phyloP scores from a whole-genome alignment of 2,329 filamentous ascomycete genomes.

The Aspergillus uvarum region DNA sequence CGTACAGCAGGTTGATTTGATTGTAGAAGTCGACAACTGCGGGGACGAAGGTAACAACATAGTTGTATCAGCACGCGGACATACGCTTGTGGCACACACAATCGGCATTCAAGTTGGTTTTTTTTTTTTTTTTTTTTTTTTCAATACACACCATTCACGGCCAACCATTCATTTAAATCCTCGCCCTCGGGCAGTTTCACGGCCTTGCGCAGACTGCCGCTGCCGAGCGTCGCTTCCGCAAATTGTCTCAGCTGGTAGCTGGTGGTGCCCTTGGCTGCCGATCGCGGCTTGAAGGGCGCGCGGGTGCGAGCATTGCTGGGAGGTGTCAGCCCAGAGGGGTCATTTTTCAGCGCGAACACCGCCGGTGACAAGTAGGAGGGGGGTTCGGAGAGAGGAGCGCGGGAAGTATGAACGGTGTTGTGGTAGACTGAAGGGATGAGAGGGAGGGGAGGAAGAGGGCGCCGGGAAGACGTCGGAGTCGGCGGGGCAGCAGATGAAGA shows the following conservation, averaged over 20 bases:
- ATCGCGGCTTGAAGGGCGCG: slow-evolving; percentile 87
- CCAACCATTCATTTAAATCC: slow-evolving; percentile 96
- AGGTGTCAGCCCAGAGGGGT: slow-evolving; percentile 41
- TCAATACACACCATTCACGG: slow-evolving; percentile 78
- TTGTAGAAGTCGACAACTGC: slow-evolving; percentile 99
- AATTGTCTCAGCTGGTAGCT: slow-evolving; percentile 96
- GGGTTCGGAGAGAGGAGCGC: slow-evolving; percentile 29
- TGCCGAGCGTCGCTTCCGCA: slow-evolving; percentile 93
- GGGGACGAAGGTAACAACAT: background rate
- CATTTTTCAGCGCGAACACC: slow-evolving; percentile 39
- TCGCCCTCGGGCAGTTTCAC: slow-evolving; percentile 97
- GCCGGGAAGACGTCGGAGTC: slow-evolving; percentile 18
- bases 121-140: background rate
- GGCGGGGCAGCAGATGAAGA: slow-evolving; percentile 25
- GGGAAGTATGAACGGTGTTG: slow-evolving; percentile 33
- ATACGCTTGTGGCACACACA: background rate
- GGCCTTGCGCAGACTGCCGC: slow-evolving; percentile 90
- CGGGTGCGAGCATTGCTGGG: slow-evolving; percentile 80
- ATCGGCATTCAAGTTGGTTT: background rate
- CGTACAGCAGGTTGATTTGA: slow-evolving; percentile 98
- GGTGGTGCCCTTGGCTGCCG: slow-evolving; percentile 78
- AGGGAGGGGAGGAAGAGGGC: slow-evolving; percentile 20
- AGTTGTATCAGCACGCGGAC: background rate
- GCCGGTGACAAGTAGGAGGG: slow-evolving; percentile 40
- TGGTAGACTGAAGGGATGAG: slow-evolving; percentile 30